Percentiles rank a stretch among this genome's conserved stretches.
Conservation (phyloP, 768 basidiomycete species). For the Leccinum aurantiacum region DNA sequence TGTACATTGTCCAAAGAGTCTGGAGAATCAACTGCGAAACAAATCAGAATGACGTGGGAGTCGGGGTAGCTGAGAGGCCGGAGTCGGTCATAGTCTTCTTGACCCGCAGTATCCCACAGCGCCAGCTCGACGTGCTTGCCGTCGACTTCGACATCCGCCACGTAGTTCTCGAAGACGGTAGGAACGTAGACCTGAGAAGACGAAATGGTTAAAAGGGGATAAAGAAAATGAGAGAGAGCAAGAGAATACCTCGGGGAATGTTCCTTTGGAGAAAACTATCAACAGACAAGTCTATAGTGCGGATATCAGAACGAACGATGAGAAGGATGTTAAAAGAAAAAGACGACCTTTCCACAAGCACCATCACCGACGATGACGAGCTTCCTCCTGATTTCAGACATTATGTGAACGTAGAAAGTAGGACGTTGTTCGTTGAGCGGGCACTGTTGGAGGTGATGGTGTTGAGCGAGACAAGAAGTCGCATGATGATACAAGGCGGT, state of each 20-base stretch:
- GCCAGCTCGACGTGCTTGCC: slow-evolving; percentile 98
- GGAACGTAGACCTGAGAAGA: slow-evolving; percentile 88
- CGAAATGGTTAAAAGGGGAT: background rate
- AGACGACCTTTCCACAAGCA: slow-evolving; percentile 88
- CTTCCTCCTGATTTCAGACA: slow-evolving; percentile 98
- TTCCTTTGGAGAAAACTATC: slow-evolving; percentile 96
- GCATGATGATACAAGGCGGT: slow-evolving; percentile 37
- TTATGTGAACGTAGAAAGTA: slow-evolving; percentile 44
- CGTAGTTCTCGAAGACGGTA: slow-evolving; percentile 99
- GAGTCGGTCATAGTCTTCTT: slow-evolving; percentile 99
- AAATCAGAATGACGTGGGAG: slow-evolving; percentile 99
- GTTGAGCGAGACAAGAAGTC: slow-evolving; percentile 41
- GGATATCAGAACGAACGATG: slow-evolving; percentile 21
- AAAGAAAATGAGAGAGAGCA: background rate
- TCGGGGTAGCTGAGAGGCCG: slow-evolving; percentile 97
- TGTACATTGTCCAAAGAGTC: slow-evolving; percentile 99
- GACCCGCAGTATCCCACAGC: slow-evolving; percentile 99
- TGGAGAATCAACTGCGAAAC: slow-evolving; percentile 97
- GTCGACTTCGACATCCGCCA: slow-evolving; percentile 98
- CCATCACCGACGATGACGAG: slow-evolving; percentile 99
- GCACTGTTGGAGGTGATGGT: slow-evolving; percentile 38
- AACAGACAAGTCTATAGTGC: slow-evolving; percentile 76
- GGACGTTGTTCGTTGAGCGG: slow-evolving; percentile 31
- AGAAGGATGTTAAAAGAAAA: background rate
- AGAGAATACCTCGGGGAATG: slow-evolving; percentile 81